These are phyloP conservation scores for Mycosarcoma mackinlayi DNA, from an alignment of 1,284 basidiomycete species.

Conservation along the genomic window DNA sequence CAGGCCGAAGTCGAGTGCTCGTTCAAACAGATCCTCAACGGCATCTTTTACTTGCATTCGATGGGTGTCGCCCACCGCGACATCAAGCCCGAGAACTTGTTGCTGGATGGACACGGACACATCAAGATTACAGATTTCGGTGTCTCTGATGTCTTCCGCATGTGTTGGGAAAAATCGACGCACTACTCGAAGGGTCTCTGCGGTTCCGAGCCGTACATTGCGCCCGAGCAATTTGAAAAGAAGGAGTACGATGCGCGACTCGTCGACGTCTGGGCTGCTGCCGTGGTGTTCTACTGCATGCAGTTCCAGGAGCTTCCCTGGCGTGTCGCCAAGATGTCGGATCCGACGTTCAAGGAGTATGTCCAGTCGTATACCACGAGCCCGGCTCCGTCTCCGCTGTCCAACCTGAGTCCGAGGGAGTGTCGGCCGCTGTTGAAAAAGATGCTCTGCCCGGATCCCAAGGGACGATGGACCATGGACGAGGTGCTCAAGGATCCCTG, in stretches of 20 bases:
- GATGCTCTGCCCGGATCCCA: slow-evolving; percentile 96
- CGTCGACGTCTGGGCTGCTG: slow-evolving; percentile 97
- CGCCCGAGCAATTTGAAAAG: slow-evolving; percentile 93
- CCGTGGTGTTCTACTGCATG: slow-evolving; percentile 97
- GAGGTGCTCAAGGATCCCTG: slow-evolving; percentile 85
- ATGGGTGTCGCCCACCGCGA: slow-evolving; percentile 98
- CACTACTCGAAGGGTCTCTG: slow-evolving; percentile 97
- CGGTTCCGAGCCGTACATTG: slow-evolving; percentile 97
- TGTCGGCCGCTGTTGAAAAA: slow-evolving; percentile 86
- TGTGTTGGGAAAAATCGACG: slow-evolving; percentile 97
- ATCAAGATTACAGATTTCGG: slow-evolving; percentile 99
- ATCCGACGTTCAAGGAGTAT: slow-evolving; percentile 86
- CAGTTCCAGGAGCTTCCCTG: slow-evolving; percentile 74
- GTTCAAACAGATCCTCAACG: slow-evolving; percentile 94
- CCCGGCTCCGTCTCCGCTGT: slow-evolving; percentile 73
- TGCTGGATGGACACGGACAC: slow-evolving; percentile 91
- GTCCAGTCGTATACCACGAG: slow-evolving; percentile 74
- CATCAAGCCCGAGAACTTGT: slow-evolving; percentile 96
- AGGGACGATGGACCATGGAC: slow-evolving; percentile 81
- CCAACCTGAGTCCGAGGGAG: slow-evolving; percentile 86
- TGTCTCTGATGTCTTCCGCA: slow-evolving; percentile 95
- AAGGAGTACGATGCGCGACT: slow-evolving; percentile 98
- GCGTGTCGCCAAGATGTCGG: slow-evolving; percentile 88
- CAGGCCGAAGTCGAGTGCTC: slow-evolving; percentile 94
- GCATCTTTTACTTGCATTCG: slow-evolving; percentile 88